A percentile compares a stretch with the other conserved stretches of the same genome.
phyloP scores from a whole-genome alignment of 805 yeast species.

The Barnettozyma populi region DNA sequence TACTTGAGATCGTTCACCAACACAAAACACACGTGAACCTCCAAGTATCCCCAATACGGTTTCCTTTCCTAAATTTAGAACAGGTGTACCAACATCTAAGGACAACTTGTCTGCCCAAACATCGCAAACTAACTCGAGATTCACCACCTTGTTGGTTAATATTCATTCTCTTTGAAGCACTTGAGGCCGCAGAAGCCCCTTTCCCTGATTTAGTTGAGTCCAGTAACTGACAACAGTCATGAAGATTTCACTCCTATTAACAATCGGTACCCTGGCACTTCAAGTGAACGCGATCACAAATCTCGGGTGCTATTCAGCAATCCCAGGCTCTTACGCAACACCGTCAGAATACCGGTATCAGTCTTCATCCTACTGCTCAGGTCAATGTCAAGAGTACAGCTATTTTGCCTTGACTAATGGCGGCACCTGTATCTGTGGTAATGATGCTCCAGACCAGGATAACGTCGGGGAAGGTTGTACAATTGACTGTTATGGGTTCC shows the following conservation, averaged over 20 bases:
- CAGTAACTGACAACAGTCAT: background rate
- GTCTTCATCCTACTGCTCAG: constrained; percentile 43
- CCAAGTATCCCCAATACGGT: background rate
- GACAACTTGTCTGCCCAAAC: background rate
- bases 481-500: constrained; percentile 51
- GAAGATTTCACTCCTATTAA: background rate
- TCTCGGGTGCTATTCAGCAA: constrained; percentile 18
- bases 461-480: constrained; percentile 30
- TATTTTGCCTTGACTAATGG: constrained; percentile 46
- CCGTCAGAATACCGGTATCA: constrained; percentile 43
- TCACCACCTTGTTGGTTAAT: background rate
- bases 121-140: background rate
- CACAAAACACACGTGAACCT: background rate
- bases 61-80: background rate
- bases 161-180: background rate
- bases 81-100: background rate
- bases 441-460: constrained; percentile 33
- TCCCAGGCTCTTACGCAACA: constrained; percentile 17
- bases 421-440: constrained; percentile 55
- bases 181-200: background rate
- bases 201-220: background rate
- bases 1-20: background rate
- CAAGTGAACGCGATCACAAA: background rate
- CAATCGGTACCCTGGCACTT: background rate
- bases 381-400: constrained; percentile 35